A percentile compares a stretch with the other conserved stretches of the same genome.
These are phyloP conservation scores for Lanmaoa rubissima DNA, from an alignment of 768 basidiomycete species.

Conservation along the genomic window DNA sequence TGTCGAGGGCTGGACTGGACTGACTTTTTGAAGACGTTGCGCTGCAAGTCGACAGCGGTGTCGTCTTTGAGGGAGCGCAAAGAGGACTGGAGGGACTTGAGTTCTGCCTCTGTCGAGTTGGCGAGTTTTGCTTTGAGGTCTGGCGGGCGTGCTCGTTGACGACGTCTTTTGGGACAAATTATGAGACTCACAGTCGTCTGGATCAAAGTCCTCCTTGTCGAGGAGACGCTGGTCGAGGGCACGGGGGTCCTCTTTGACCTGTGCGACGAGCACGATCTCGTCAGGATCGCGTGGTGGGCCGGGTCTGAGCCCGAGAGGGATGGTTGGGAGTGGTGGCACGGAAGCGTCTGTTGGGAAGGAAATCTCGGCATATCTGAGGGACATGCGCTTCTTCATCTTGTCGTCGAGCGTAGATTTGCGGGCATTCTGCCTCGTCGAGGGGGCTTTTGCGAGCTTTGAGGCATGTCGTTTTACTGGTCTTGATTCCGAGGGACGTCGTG, in stretches of 20 bases:
- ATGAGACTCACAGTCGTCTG: conserved; percentile 74
- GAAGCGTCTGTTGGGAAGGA: conserved; percentile 60
- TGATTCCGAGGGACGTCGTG: conserved; percentile 47
- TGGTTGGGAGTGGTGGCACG: conserved; percentile 56
- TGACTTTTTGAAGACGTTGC: conserved; percentile 91
- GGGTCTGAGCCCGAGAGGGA: conserved; percentile 46
- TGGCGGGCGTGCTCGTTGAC: conserved; percentile 26
- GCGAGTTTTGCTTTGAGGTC: conserved; percentile 83
- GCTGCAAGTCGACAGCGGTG: conserved; percentile 78
- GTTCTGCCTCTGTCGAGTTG: conserved; percentile 84
- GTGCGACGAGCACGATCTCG: conserved; percentile 43
- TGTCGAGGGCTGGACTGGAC: conserved; percentile 23
- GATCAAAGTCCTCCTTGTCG: conserved; percentile 79
- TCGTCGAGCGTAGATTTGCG: conserved; percentile 63
- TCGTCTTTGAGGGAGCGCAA: conserved; percentile 67
- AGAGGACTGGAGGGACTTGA: conserved; percentile 73
- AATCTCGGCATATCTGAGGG: conserved; percentile 88
- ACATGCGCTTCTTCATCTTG: conserved; percentile 96
- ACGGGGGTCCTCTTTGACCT: conserved; percentile 55
- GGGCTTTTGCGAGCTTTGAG: conserved; percentile 32
- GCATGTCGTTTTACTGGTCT: conserved; percentile 35
- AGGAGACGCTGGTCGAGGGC: conserved; percentile 58
- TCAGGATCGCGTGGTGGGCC: conserved; percentile 41
- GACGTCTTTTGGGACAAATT: not conserved
- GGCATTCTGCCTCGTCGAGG: conserved; percentile 38